Conservation (phyloP, 768 basidiomycete genomes). For the Lyophyllum decastes region DNA sequence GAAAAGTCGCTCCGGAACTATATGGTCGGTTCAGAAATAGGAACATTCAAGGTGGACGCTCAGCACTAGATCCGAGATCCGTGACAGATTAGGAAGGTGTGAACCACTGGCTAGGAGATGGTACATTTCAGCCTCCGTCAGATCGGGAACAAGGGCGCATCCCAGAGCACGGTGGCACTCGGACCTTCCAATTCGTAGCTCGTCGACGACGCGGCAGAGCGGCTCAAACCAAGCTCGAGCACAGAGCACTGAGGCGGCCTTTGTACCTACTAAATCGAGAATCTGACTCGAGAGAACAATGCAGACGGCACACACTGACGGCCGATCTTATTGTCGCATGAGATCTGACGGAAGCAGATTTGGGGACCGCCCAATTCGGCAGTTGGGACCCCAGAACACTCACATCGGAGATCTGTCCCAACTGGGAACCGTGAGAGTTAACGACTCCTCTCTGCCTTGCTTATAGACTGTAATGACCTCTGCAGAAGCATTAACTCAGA, state of each 20-base stretch:
- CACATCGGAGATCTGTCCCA: constrained; percentile 9
- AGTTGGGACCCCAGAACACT: constrained; percentile 22
- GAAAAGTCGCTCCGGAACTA: constrained; percentile 26
- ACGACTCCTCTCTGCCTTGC: neutral
- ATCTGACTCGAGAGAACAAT: constrained; percentile 15
- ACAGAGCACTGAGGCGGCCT: constrained; percentile 16
- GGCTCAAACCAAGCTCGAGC: neutral
- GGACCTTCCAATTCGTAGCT: neutral
- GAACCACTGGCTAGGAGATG: constrained; percentile 52
- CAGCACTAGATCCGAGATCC: constrained; percentile 40
- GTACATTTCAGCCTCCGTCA: constrained; percentile 18
- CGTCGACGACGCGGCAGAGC: neutral
- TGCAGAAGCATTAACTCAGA: constrained; percentile 41
- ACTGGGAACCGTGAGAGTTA: constrained; percentile 7
- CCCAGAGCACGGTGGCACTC: neutral
- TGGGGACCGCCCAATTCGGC: constrained; percentile 11
- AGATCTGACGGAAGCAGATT: constrained; percentile 26
- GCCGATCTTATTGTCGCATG: constrained; percentile 18
- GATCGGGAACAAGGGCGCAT: constrained; percentile 21
- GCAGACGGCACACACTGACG: constrained; percentile 16
- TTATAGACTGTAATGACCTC: constrained; percentile 17
- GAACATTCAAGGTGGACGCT: constrained; percentile 22
- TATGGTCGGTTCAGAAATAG: constrained; percentile 23
- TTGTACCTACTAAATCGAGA: constrained; percentile 33
- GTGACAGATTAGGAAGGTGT: constrained; percentile 46